A percentile compares a stretch with the other conserved stretches of the same genome.
Conservation (phyloP, 2,329 filamentous ascomycete genomes). For the Nothophaeocryptopus gaeumannii region DNA sequence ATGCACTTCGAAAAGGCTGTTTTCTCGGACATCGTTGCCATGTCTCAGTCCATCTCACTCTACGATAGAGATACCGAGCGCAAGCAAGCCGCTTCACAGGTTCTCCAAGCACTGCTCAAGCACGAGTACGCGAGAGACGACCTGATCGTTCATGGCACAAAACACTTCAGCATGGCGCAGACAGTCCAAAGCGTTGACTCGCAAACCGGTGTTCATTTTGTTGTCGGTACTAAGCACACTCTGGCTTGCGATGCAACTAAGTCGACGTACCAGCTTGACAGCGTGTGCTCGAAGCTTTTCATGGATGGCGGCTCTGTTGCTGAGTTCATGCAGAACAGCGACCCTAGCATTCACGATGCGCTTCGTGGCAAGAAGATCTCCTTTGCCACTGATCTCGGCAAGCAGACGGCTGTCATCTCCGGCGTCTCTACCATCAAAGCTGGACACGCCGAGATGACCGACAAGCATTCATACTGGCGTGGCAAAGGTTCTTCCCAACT, state of each 20-base stretch:
- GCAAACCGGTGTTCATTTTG: conserved; percentile 2
- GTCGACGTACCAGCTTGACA: not conserved
- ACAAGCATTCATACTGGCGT: conserved; percentile 4
- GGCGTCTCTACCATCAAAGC: not conserved
- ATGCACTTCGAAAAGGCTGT: too few species aligned
- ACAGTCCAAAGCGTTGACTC: not conserved
- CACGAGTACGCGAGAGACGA: conserved; percentile 3
- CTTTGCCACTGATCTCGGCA: conserved; percentile 1
- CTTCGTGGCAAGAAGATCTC: conserved; percentile 5
- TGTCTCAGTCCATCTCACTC: too few species aligned
- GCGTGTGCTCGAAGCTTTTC: conserved; percentile 8
- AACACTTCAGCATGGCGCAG: conserved; percentile 9
- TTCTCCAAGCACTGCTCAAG: conserved; percentile 8
- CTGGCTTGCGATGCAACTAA: not conserved
- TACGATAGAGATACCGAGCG: too few species aligned
- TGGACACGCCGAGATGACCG: not conserved
- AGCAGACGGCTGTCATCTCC: not conserved
- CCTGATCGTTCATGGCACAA: conserved; percentile 8
- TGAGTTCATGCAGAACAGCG: conserved; percentile 8
- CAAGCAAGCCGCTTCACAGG: not conserved
- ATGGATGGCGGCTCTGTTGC: conserved; percentile 9
- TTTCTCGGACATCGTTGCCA: too few species aligned
- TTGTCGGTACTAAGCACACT: not conserved
- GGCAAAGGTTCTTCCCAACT: not conserved
- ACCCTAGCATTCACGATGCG: not conserved